Percentiles rank a stretch among this genome's conserved stretches.
These are phyloP conservation scores for Hypoxylon lienhwacheense DNA, from an alignment of 495 filamentous ascomycete species.

Conservation along the genomic window DNA sequence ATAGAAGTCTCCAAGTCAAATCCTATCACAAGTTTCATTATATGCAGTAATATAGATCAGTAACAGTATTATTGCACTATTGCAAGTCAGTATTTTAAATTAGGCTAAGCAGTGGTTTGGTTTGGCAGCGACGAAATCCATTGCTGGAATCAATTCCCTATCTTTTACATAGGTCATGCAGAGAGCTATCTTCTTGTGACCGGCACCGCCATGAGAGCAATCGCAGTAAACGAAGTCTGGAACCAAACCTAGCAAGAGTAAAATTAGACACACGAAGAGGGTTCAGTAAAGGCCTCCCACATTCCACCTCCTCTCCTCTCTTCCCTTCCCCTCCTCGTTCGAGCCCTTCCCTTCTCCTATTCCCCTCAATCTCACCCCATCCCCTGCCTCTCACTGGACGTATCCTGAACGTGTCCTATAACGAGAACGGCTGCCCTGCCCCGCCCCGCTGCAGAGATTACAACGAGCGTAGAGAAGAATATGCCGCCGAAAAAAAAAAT, in stretches of 20 bases:
- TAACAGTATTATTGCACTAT: neutral
- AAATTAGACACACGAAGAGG: slow-evolving; percentile 34
- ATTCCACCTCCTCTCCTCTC: neutral
- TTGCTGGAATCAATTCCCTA: slow-evolving; percentile 36
- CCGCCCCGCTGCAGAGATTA: slow-evolving; percentile 50
- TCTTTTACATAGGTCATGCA: slow-evolving; percentile 35
- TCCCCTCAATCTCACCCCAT: neutral
- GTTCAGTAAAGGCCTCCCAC: slow-evolving; percentile 11
- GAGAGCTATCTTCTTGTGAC: slow-evolving; percentile 43
- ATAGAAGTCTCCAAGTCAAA: no score
- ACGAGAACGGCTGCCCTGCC: slow-evolving; percentile 42
- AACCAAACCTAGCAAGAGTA: slow-evolving; percentile 25
- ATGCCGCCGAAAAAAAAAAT: slow-evolving; percentile 37
- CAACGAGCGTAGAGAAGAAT: slow-evolving; percentile 58
- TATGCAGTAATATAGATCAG: neutral
- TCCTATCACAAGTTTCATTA: neutral
- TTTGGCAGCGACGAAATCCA: slow-evolving; percentile 40
- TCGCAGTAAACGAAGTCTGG: slow-evolving; percentile 27
- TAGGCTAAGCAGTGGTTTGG: no score
- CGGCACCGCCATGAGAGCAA: slow-evolving; percentile 40
- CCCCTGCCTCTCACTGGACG: slow-evolving; percentile 16
- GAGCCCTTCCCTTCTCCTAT: neutral
- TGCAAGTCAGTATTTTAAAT: no score
- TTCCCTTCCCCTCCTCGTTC: neutral
- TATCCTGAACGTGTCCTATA: slow-evolving; percentile 39